These are phyloP conservation scores for Neoarthrinium moseri DNA, from an alignment of 2,329 filamentous ascomycete genomes.

Conservation along the genomic window DNA sequence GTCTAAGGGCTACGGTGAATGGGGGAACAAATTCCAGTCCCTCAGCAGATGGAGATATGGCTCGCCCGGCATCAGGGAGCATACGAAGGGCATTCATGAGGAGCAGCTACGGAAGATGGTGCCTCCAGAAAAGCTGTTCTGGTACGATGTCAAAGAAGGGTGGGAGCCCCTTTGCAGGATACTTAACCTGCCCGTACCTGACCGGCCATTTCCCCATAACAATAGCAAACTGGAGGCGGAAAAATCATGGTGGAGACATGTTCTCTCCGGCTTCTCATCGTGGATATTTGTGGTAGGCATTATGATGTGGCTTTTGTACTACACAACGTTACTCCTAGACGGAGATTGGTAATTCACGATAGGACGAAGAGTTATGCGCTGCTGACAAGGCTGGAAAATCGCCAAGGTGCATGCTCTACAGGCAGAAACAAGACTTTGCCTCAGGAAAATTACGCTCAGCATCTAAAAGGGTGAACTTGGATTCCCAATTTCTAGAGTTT, in stretches of 20 bases:
- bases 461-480: too few relatives aligned
- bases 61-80: slow-evolving; percentile 25
- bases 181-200: slow-evolving; percentile 10
- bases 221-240: slow-evolving; percentile 27
- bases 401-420: too few relatives aligned
- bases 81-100: slow-evolving; percentile 27
- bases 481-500: too few relatives aligned
- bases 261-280: slow-evolving; percentile 21
- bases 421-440: too few relatives aligned
- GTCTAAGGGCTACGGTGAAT: slow-evolving; percentile 28
- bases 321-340: too few relatives aligned
- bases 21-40: slow-evolving; percentile 17
- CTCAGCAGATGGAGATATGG: slow-evolving; percentile 20
- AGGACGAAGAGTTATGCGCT: too few relatives aligned
- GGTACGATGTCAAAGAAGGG: slow-evolving; percentile 27
- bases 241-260: slow-evolving; percentile 22
- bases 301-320: slow-evolving; percentile 16
- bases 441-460: too few relatives aligned
- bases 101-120: slow-evolving; percentile 29
- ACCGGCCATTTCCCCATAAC: slow-evolving; percentile 33
- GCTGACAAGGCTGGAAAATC: too few relatives aligned
- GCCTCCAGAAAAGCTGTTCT: slow-evolving; percentile 30
- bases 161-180: not conserved
- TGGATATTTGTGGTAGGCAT: slow-evolving; percentile 25
- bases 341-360: too few relatives aligned